Conservation (phyloP, 495 filamentous ascomycete genomes). For the Hyaloscypha hepaticicola region DNA sequence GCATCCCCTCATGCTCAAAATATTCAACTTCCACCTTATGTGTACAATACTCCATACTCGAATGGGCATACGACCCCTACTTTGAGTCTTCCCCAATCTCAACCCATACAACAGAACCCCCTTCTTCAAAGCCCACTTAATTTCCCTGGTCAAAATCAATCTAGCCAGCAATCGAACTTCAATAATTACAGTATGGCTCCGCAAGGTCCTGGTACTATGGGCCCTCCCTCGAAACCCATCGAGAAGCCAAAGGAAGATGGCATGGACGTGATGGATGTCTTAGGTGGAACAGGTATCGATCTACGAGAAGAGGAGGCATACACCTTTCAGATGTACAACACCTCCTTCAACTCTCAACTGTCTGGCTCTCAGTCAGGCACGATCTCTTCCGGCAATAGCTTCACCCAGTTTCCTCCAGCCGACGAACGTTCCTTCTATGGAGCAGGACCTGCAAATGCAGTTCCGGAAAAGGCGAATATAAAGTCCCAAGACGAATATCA, state of each 20-base stretch:
- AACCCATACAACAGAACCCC: conserved; percentile 5
- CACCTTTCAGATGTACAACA: conserved; percentile 28
- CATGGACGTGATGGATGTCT: conserved; percentile 67
- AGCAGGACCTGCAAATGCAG: conserved; percentile 57
- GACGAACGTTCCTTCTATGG: conserved; percentile 54
- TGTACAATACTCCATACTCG: conserved; percentile 35
- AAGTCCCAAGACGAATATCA: conserved; percentile 52
- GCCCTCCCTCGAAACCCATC: conserved; percentile 72
- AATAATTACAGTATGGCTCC: conserved; percentile 35
- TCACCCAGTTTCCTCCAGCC: conserved; percentile 49
- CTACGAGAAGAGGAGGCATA: conserved; percentile 77
- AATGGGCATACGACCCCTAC: conserved; percentile 25
- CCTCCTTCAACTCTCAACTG: conserved; percentile 44
- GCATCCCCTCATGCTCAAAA: conserved; percentile 30
- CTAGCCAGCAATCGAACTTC: conserved; percentile 32
- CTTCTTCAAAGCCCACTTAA: conserved; percentile 31
- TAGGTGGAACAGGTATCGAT: conserved; percentile 79
- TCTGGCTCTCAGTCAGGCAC: conserved; percentile 42
- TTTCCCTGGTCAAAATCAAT: conserved; percentile 30
- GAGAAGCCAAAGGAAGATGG: conserved; percentile 70
- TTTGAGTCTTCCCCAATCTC: conserved; percentile 23
- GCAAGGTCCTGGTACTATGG: conserved; percentile 62
- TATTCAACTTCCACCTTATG: conserved; percentile 25
- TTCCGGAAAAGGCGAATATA: conserved; percentile 44
- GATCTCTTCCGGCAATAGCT: conserved; percentile 48